Conservation (phyloP, 2,329 filamentous ascomycete species). For the Fusarium citri region DNA sequence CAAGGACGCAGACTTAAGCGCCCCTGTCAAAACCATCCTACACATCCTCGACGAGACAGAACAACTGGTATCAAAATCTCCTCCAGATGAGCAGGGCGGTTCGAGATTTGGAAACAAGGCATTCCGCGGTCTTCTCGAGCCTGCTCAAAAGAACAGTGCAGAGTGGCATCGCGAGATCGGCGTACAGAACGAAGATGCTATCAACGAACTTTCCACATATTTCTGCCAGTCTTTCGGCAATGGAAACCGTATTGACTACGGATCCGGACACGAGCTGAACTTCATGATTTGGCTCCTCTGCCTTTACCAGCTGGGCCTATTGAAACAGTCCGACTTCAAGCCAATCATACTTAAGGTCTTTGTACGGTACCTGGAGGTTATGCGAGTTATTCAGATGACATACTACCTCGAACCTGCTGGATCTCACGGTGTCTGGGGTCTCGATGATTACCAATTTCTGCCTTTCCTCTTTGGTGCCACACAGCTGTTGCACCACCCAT, state of each 20-base stretch:
- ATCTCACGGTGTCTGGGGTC: constrained; percentile 96
- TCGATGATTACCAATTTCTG: constrained; percentile 97
- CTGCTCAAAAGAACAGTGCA: constrained; percentile 65
- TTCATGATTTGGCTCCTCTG: constrained; percentile 98
- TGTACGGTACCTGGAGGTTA: constrained; percentile 82
- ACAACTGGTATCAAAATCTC: constrained; percentile 73
- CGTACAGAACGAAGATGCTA: constrained; percentile 62
- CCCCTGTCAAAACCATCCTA: constrained; percentile 72
- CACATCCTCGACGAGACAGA: constrained; percentile 77
- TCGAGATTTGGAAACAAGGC: constrained; percentile 95
- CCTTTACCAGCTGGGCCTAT: constrained; percentile 79
- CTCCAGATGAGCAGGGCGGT: constrained; percentile 85
- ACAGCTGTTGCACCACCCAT: constrained; percentile 87
- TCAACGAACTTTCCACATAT: constrained; percentile 82
- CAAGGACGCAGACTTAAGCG: constrained; percentile 66
- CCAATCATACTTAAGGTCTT: constrained; percentile 83
- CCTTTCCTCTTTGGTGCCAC: constrained; percentile 95
- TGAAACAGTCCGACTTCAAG: constrained; percentile 75
- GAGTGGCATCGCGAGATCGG: constrained; percentile 74
- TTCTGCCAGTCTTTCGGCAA: constrained; percentile 88
- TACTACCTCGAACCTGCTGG: constrained; percentile 98
- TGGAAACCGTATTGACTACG: constrained; percentile 89
- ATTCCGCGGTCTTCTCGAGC: constrained; percentile 85
- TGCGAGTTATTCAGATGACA: constrained; percentile 87
- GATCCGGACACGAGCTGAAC: constrained; percentile 96